Percentiles rank a stretch among this genome's conserved stretches.
Conservation (phyloP, 83 land plant genomes). For the Diphasiastrum complanatum region DNA sequence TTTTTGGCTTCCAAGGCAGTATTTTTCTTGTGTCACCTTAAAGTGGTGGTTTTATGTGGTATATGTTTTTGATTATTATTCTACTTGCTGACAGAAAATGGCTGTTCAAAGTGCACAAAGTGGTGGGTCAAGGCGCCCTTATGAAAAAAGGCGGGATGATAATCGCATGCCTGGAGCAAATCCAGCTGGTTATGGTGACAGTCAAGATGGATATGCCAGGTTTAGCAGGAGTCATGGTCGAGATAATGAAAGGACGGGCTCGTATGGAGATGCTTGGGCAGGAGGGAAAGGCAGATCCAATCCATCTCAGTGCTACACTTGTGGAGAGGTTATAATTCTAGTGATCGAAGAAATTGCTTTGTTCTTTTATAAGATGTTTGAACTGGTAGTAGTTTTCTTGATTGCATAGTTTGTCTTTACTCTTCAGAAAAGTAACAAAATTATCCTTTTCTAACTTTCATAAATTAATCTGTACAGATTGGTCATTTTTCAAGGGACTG, state of each 20-base stretch:
- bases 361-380: no score
- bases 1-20: neutral
- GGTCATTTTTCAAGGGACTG: conserved; percentile 48
- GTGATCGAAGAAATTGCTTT: no score
- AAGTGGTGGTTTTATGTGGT: neutral
- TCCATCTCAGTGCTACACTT: conserved; percentile 36
- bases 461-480: conserved; percentile 23
- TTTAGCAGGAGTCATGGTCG: conserved; percentile 34
- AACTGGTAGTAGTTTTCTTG: no score
- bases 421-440: neutral
- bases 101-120: conserved; percentile 34
- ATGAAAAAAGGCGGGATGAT: conserved; percentile 23
- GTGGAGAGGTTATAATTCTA: conserved; percentile 41
- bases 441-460: neutral
- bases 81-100: conserved; percentile 25
- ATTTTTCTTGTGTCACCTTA: neutral
- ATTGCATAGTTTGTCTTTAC: no score
- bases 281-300: conserved; percentile 20
- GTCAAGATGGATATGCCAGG: conserved; percentile 19
- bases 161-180: conserved; percentile 18
- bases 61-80: neutral
- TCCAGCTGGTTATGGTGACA: conserved; percentile 13
- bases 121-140: conserved; percentile 35
- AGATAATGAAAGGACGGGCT: conserved; percentile 9
- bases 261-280: conserved; percentile 40